Conservation (phyloP, 2,329 filamentous ascomycete genomes). For the Pseudogymnoascus sp. region DNA sequence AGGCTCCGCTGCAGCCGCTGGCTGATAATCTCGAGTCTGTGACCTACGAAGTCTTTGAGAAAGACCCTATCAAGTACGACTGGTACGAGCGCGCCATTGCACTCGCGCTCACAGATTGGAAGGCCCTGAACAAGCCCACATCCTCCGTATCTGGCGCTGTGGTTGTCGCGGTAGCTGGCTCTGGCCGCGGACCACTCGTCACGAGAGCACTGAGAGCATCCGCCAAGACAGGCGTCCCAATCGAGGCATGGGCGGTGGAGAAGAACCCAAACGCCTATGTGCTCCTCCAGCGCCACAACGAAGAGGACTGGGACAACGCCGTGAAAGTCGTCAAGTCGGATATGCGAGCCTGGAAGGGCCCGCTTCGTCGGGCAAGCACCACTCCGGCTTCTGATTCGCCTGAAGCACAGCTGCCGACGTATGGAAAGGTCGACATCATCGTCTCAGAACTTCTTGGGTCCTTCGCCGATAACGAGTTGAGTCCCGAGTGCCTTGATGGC, state of each 20-base stretch:
- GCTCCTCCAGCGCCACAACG: slow-evolving; percentile 79
- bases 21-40: slow-evolving; percentile 95
- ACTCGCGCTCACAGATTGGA: slow-evolving; percentile 76
- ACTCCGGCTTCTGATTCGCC: slow-evolving; percentile 30
- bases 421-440: slow-evolving; percentile 77
- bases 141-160: slow-evolving; percentile 64
- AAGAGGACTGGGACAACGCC: slow-evolving; percentile 66
- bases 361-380: slow-evolving; percentile 41
- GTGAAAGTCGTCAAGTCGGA: slow-evolving; percentile 92
- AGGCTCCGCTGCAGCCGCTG: slow-evolving; percentile 87
- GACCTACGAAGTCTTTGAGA: slow-evolving; percentile 97
- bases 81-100: slow-evolving; percentile 86
- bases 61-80: slow-evolving; percentile 94
- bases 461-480: slow-evolving; percentile 95
- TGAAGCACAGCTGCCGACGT: slow-evolving; percentile 36
- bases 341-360: slow-evolving; percentile 94
- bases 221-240: slow-evolving; percentile 63
- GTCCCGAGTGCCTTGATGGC: slow-evolving; percentile 91
- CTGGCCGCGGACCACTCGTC: slow-evolving; percentile 85
- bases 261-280: slow-evolving; percentile 99
- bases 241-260: slow-evolving; percentile 87
- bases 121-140: slow-evolving; percentile 61
- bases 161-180: slow-evolving; percentile 85
- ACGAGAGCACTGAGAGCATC: slow-evolving; percentile 80
- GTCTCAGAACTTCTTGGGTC: slow-evolving; percentile 91